These are phyloP conservation scores for Solanum peruvianum DNA, from an alignment of 257 asterid genomes.

Conservation along the genomic window DNA sequence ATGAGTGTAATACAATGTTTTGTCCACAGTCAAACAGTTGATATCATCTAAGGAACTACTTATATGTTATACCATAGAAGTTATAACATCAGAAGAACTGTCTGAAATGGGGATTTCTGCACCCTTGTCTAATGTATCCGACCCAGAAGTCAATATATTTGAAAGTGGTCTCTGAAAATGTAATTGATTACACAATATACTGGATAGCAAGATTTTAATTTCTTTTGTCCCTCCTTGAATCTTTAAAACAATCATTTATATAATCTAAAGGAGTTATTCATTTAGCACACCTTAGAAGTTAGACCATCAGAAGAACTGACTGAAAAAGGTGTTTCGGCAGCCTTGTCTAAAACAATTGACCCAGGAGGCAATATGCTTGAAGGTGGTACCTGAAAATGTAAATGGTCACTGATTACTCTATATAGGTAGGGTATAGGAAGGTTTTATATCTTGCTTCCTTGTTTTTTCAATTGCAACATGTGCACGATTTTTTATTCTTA, in stretches of 20 bases:
- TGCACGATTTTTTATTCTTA: conserved; percentile 17
- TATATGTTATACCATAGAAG: conserved; percentile 33
- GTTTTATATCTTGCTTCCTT: background rate
- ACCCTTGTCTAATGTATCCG: conserved; percentile 47
- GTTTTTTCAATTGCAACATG: background rate
- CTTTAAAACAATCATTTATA: background rate
- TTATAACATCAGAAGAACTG: conserved; percentile 27
- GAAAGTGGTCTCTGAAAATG: conserved; percentile 59
- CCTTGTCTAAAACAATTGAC: conserved; percentile 52
- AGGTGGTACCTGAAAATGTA: conserved; percentile 58
- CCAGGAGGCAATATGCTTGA: conserved; percentile 63
- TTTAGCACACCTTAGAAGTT: conserved; percentile 38
- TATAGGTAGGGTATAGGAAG: background rate
- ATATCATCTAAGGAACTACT: background rate
- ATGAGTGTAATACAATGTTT: background rate
- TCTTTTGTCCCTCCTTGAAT: background rate
- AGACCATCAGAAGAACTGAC: conserved; percentile 27
- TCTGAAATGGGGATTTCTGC: conserved; percentile 50
- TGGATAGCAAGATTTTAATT: background rate
- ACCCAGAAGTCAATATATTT: conserved; percentile 52
- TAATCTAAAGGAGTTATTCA: background rate
- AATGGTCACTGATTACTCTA: background rate
- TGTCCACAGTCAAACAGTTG: background rate
- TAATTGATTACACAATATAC: background rate
- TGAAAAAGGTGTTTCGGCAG: conserved; percentile 60